Evolutionary conservation across 208 protist genomes (phyloP).

Genomic region (Tritrichomonas musculus): DNA sequence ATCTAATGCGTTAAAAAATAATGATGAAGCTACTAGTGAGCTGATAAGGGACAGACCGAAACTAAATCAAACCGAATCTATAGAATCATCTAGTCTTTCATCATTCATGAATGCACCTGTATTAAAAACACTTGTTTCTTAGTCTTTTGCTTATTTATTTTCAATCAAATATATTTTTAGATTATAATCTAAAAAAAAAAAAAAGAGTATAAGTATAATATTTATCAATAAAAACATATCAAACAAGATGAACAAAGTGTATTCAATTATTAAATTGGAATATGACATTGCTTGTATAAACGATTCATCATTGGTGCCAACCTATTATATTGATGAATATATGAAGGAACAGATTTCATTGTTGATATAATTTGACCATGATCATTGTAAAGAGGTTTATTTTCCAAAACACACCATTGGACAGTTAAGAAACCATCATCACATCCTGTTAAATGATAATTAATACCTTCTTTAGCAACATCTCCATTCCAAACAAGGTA

Average conservation of each 20-base stretch:
- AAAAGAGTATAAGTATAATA: not conserved
- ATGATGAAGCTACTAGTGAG: no score
- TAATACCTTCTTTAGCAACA: not conserved
- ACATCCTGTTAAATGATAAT: not conserved
- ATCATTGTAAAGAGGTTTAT: not conserved
- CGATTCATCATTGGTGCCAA: not conserved
- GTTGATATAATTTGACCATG: not conserved
- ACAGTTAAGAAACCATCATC: conserved; percentile 8
- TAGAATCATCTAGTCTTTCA: no score
- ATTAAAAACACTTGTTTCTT: no score
- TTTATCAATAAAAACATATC: not conserved
- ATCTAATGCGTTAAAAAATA: no score
- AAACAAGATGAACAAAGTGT: not conserved
- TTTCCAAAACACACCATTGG: not conserved
- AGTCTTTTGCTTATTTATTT: no score
- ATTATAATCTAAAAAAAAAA: no score
- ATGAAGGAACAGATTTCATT: not conserved
- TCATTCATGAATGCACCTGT: no score
- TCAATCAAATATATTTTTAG: no score
- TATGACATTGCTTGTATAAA: not conserved
- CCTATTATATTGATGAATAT: conserved; percentile 25
- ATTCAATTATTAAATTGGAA: not conserved
- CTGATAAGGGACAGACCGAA: no score
- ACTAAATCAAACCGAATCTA: no score
- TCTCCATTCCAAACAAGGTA: not conserved